Conservation (phyloP, 768 basidiomycete genomes). For the Lyophyllum semitale region DNA sequence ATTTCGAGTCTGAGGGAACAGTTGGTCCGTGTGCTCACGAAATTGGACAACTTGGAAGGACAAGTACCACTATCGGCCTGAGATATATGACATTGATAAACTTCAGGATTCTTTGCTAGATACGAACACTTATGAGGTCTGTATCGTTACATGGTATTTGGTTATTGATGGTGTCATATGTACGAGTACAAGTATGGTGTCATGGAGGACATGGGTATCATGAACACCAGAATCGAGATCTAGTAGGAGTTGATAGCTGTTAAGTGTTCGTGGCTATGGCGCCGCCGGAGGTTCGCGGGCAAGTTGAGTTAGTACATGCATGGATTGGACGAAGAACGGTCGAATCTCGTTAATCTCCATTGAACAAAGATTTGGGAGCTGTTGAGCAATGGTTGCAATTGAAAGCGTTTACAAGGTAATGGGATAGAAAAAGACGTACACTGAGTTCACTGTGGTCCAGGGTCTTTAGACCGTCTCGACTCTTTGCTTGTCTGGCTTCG, state of each 20-base stretch:
- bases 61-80: too few relatives aligned
- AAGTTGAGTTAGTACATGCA: conserved; percentile 73
- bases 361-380: conserved; percentile 84
- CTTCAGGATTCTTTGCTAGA: too few relatives aligned
- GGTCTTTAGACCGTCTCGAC: conserved; percentile 78
- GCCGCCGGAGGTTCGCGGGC: conserved; percentile 26
- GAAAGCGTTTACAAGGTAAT: neutral
- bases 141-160: neutral
- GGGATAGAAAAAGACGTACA: conserved; percentile 42
- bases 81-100: neutral
- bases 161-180: neutral
- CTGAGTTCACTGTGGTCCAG: conserved; percentile 82
- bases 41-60: too few relatives aligned
- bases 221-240: neutral
- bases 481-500: conserved; percentile 93
- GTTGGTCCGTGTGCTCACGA: conserved; percentile 37
- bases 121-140: too few relatives aligned
- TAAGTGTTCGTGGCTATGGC: conserved; percentile 3
- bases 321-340: conserved; percentile 83
- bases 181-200: neutral
- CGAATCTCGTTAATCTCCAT: conserved; percentile 96
- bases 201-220: too few relatives aligned
- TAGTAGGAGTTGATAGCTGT: neutral
- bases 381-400: neutral
- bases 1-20: conserved; percentile 55